Conservation (phyloP, 345 rosid species). For the Eucalyptus pauciflora region DNA sequence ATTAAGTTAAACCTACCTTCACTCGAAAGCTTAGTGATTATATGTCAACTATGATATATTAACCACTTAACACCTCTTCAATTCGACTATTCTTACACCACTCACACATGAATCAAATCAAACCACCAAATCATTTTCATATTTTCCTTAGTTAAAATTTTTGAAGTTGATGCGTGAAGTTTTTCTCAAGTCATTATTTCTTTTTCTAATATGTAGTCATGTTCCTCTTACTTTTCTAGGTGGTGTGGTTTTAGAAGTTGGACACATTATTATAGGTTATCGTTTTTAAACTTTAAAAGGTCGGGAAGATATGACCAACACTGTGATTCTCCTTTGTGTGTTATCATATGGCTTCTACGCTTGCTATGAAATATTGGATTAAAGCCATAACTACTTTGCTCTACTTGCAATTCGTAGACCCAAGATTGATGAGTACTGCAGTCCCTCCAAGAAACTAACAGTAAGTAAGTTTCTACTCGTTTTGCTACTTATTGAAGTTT, state of each 20-base stretch:
- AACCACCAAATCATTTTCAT: neutral
- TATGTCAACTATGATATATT: accelerated
- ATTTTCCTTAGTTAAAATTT: neutral
- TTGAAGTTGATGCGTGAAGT: neutral
- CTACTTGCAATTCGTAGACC: accelerated
- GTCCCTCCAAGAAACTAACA: neutral
- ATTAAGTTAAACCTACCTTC: accelerated
- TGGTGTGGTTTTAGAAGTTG: neutral
- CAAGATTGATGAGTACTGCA: neutral
- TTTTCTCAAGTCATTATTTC: neutral
- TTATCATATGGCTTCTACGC: neutral
- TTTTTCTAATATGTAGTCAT: neutral
- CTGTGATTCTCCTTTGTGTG: neutral
- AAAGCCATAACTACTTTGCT: neutral
- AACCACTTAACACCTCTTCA: neutral
- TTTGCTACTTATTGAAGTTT: neutral
- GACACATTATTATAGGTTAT: neutral
- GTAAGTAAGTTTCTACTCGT: neutral
- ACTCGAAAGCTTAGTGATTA: neutral
- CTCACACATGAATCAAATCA: neutral
- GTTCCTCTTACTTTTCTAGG: neutral
- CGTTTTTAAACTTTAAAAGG: neutral
- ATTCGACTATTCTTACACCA: neutral
- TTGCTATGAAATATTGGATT: neutral
- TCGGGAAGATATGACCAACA: neutral